A percentile compares a stretch with the other conserved stretches of the same genome.
phyloP scores from a whole-genome alignment of 2,329 filamentous ascomycete genomes.

The Hypoxylon sp. region DNA sequence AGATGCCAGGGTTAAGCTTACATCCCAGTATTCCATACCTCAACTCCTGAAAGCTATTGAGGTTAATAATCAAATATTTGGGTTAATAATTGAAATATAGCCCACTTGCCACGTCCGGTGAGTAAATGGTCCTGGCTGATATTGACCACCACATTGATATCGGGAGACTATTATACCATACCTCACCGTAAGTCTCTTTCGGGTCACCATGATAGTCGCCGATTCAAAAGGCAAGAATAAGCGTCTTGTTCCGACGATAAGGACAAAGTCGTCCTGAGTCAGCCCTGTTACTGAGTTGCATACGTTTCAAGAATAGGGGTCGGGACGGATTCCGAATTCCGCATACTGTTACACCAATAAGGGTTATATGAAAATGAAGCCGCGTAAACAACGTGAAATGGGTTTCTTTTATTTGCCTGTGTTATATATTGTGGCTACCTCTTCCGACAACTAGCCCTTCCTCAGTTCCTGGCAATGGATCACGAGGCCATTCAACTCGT shows the following conservation, averaged over 20 bases:
- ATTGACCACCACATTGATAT: not conserved
- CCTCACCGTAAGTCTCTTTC: not conserved
- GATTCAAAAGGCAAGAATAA: constrained; percentile 3
- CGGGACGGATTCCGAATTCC: constrained; percentile 1
- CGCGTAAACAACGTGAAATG: not conserved
- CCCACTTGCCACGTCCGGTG: not conserved
- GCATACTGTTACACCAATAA: not conserved
- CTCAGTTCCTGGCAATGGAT: not conserved
- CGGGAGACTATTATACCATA: not conserved
- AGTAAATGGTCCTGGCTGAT: not conserved
- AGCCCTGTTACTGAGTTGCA: not conserved
- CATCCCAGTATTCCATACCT: not conserved
- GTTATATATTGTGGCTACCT: not conserved
- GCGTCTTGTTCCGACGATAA: not conserved
- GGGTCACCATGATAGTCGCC: not conserved
- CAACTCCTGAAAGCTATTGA: not conserved
- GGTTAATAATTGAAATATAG: not conserved
- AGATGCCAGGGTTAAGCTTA: too few relatives aligned
- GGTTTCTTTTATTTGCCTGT: not conserved
- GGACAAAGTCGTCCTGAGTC: constrained; percentile 3
- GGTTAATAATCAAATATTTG: not conserved
- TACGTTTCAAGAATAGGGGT: not conserved
- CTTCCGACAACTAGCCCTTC: not conserved
- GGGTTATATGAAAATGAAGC: not conserved
- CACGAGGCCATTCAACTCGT: not conserved